phyloP scores from a whole-genome alignment of 1,284 basidiomycete species.

The Vanrija sp. region DNA sequence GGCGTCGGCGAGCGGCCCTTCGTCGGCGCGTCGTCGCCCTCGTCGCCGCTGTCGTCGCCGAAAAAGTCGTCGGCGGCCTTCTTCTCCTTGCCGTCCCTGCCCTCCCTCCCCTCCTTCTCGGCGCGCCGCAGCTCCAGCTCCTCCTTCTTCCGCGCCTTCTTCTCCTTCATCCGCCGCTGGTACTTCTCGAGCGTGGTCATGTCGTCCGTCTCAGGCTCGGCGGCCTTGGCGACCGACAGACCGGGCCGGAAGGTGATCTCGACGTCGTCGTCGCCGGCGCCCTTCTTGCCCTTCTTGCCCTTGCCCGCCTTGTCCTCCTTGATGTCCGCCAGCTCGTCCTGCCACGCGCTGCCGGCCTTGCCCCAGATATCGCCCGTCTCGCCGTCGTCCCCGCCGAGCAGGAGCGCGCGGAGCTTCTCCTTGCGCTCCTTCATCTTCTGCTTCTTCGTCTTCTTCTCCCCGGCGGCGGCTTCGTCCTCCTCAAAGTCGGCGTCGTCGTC shows the following conservation, averaged over 20 bases:
- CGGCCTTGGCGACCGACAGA: conserved; percentile 51
- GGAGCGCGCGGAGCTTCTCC: conserved; percentile 64
- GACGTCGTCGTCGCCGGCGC: conserved; percentile 65
- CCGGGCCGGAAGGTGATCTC: conserved; percentile 91
- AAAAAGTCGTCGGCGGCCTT: conserved; percentile 66
- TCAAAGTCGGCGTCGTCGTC: conserved; percentile 53
- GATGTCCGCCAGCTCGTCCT: conserved; percentile 31
- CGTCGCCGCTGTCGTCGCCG: conserved; percentile 52
- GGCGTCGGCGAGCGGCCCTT: background rate
- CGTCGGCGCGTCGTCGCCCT: background rate
- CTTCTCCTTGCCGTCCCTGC: conserved; percentile 49
- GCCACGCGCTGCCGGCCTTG: conserved; percentile 38
- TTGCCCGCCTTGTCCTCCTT: conserved; percentile 49
- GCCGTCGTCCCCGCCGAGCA: conserved; percentile 64
- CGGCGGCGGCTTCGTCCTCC: conserved; percentile 27
- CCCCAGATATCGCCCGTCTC: conserved; percentile 66
- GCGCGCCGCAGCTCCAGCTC: conserved; percentile 51
- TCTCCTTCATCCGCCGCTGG: conserved; percentile 80
- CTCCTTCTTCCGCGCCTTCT: conserved; percentile 63
- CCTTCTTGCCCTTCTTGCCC: conserved; percentile 18
- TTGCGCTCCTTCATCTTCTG: conserved; percentile 47
- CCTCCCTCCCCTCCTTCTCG: conserved; percentile 41
- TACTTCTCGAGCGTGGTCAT: conserved; percentile 78
- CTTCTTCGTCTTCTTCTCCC: conserved; percentile 50
- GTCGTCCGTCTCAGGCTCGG: conserved; percentile 55